phyloP scores from a whole-genome alignment of 352 stramenopile species.

The Phytopythium litorale region DNA sequence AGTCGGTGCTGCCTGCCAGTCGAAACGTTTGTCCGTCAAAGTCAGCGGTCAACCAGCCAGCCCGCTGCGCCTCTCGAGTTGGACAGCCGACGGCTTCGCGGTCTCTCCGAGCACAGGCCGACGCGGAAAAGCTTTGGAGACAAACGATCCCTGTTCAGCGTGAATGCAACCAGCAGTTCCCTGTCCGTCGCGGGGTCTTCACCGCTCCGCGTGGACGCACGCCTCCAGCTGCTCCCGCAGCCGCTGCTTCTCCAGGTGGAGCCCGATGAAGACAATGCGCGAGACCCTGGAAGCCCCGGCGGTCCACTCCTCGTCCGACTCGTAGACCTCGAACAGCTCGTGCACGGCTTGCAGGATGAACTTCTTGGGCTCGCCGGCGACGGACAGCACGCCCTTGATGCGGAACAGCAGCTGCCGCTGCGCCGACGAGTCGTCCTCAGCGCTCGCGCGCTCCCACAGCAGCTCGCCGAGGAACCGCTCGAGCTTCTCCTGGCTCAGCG shows the following conservation, averaged over 20 bases:
- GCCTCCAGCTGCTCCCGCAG: slow-evolving; percentile 30
- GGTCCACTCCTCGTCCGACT: slow-evolving; percentile 51
- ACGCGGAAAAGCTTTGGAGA: background rate
- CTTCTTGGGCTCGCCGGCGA: slow-evolving; percentile 51
- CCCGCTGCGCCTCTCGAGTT: too few species aligned
- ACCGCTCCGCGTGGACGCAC: slow-evolving; percentile 21
- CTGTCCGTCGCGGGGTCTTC: background rate
- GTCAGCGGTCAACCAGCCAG: background rate
- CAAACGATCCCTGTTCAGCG: background rate
- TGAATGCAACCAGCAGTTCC: background rate
- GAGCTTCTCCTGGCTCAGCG: slow-evolving; percentile 46
- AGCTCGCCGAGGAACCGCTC: slow-evolving; percentile 71
- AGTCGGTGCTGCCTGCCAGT: background rate
- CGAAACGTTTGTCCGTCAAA: background rate
- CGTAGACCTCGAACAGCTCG: slow-evolving; percentile 77
- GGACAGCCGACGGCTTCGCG: too few species aligned
- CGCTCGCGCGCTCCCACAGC: slow-evolving; percentile 55
- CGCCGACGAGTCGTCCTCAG: slow-evolving; percentile 9
- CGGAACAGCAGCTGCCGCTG: slow-evolving; percentile 54
- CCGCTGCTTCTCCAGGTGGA: slow-evolving; percentile 37
- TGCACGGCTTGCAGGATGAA: slow-evolving; percentile 82
- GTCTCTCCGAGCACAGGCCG: background rate
- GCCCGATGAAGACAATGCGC: slow-evolving; percentile 70
- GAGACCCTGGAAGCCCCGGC: slow-evolving; percentile 20
- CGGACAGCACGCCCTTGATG: slow-evolving; percentile 65